Evolutionary conservation across 306 rosid species (phyloP).

Genomic region (Casuarina cunninghamiana): DNA sequence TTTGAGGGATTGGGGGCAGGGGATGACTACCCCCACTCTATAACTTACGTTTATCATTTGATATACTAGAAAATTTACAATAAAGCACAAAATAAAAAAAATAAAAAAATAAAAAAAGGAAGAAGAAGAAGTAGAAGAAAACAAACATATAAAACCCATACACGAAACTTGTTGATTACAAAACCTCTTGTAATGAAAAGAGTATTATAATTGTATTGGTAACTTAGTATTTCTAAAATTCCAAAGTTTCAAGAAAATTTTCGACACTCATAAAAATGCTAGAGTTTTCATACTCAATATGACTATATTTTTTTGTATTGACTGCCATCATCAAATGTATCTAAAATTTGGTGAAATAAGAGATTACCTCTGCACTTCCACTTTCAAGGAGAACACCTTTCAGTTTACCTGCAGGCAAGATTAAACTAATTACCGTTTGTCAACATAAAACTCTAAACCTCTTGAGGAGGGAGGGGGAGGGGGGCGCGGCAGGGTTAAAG

Average conservation of each 20-base stretch:
- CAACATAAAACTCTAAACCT: neutral
- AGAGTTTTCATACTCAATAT: slow-evolving; percentile 1
- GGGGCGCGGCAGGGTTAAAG: neutral
- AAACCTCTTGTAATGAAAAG: neutral
- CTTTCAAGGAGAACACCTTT: slow-evolving; percentile 94
- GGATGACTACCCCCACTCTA: neutral
- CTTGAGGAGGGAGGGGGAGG: neutral
- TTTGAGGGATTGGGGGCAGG: neutral
- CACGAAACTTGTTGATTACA: neutral
- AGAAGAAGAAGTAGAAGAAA: neutral
- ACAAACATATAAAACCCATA: neutral
- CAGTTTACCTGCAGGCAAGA: slow-evolving; percentile 61
- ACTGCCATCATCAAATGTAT: slow-evolving; percentile 11
- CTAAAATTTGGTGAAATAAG: neutral
- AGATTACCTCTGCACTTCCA: slow-evolving; percentile 82
- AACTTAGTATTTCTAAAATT: neutral
- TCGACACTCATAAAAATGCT: slow-evolving; percentile 3
- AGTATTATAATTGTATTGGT: neutral
- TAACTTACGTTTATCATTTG: neutral
- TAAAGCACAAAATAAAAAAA: neutral
- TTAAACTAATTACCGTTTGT: slow-evolving; percentile 25
- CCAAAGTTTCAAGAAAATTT: neutral
- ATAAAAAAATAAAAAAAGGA: too few relatives aligned
- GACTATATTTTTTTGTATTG: neutral
- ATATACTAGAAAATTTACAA: neutral